Base-by-base conservation (phyloP, 202 grass and related monocot genomes). In the Schoenoplectus triqueter region DNA sequence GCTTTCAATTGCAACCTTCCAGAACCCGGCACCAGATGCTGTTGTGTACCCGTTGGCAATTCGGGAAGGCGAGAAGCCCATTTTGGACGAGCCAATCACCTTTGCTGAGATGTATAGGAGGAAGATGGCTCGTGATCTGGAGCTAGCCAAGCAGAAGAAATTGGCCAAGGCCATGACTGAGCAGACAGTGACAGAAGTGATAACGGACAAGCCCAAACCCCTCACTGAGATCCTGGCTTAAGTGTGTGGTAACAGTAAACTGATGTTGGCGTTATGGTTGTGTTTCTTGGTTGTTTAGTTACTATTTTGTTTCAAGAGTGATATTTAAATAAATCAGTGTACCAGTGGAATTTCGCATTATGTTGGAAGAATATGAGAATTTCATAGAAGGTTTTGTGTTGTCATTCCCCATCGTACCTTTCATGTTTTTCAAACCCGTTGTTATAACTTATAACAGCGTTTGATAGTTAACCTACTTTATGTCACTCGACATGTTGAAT, bases 1-100 rank as follows among this genome's bases (percentile, higher is more conserved):
- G 62, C 87, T 98, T 57, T 94, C 93, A 10, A 87, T 98, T 66
- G 95, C 92, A 9, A 92, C 95, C 47, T 98, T 98, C 81, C 92
- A 98, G 87, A 98, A 95, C 84, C 95, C 95, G 22, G 88, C 95
- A 50, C 89, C 89, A 0, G 88, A 94, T 64, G 95, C 95, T 8
- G 84, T 44, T 64, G 93, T 98, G 73, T 95, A 93, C 82, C 91
- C 95, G 6, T 89, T 98, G 64, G 95, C 90, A 6, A 84, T 95
- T 54, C 51, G 86, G 72, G 95, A 98, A 2, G 95, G 91, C 5
- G 91, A 98, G 88, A 88, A 93, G 66, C 73, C 91, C 46, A 67
- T 98, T 10, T 66, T 98, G 73, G 90, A 95, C 0, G 84, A 88
- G 59, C 91, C 93, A 17, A 94, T 95, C 81, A 95, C 93, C 65